Conservation (phyloP, 73 alveolate species). For the Symbiodinium natans region DNA sequence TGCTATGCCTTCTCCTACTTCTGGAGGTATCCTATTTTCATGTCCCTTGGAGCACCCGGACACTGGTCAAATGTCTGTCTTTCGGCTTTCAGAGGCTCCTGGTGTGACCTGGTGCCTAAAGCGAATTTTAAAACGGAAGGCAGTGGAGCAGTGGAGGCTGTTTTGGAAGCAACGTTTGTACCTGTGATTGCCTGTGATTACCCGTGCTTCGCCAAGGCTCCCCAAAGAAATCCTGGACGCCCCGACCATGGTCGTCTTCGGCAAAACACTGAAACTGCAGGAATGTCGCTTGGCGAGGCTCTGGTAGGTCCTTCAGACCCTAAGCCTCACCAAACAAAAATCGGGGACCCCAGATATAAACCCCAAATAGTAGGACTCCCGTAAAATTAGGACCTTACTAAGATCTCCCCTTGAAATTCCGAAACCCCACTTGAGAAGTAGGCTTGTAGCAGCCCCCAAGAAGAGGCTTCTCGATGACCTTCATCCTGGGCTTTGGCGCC, state of each 20-base stretch:
- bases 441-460: neutral
- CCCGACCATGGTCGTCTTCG: neutral
- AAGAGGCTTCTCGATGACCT: slow-evolving; percentile 49
- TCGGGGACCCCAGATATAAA: too few relatives aligned
- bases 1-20: slow-evolving; percentile 69
- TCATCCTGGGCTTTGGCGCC: slow-evolving; percentile 69
- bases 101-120: too few relatives aligned
- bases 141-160: too few relatives aligned
- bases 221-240: slow-evolving; percentile 26
- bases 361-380: too few relatives aligned
- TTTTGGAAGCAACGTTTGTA: too few relatives aligned
- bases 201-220: neutral
- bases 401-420: neutral
- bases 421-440: neutral
- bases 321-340: too few relatives aligned
- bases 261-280: slow-evolving; percentile 28
- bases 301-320: too few relatives aligned
- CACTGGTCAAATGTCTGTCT: too few relatives aligned
- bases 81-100: too few relatives aligned
- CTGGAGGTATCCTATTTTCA: slow-evolving; percentile 87
- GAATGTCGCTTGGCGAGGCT: slow-evolving; percentile 49
- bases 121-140: too few relatives aligned
- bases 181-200: neutral
- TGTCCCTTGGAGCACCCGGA: slow-evolving; percentile 1
- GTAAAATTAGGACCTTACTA: too few relatives aligned